Percentiles rank a stretch among this genome's conserved stretches.
phyloP scores from a whole-genome alignment of 805 yeast species.

The Peterozyma toletana region DNA sequence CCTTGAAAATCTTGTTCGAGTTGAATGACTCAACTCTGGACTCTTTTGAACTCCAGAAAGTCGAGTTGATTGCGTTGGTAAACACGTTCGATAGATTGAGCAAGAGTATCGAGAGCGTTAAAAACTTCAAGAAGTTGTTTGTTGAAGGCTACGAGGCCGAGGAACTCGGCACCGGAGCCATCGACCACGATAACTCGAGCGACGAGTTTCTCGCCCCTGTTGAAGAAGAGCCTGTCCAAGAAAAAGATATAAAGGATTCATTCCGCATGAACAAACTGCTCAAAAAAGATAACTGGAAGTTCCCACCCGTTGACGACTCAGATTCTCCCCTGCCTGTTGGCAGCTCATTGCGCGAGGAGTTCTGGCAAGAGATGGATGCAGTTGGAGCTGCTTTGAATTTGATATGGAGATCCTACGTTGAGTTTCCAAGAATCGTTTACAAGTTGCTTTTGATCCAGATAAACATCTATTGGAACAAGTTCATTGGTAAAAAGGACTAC shows the following conservation, averaged over 20 bases:
- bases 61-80: slow-evolving; percentile 83
- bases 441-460: slow-evolving; percentile 39
- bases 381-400: slow-evolving; percentile 57
- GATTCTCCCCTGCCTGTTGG: not conserved
- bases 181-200: slow-evolving; percentile 19
- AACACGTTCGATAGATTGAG: slow-evolving; percentile 92
- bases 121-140: slow-evolving; percentile 58
- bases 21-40: slow-evolving; percentile 42
- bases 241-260: slow-evolving; percentile 2
- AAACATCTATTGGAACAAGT: slow-evolving; percentile 62
- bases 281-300: not conserved
- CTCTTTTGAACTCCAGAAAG: slow-evolving; percentile 46
- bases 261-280: not conserved
- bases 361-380: slow-evolving; percentile 41
- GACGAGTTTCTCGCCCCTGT: slow-evolving; percentile 4
- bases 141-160: slow-evolving; percentile 55
- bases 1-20: slow-evolving; percentile 84
- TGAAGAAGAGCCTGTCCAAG: not conserved
- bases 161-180: slow-evolving; percentile 36
- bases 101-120: slow-evolving; percentile 71
- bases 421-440: slow-evolving; percentile 61
- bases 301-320: not conserved
- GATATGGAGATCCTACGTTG: slow-evolving; percentile 56
- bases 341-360: slow-evolving; percentile 27
- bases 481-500: slow-evolving; percentile 44